Base-by-base conservation (phyloP, 495 filamentous ascomycete genomes). In the Copromyces sp. region DNA sequence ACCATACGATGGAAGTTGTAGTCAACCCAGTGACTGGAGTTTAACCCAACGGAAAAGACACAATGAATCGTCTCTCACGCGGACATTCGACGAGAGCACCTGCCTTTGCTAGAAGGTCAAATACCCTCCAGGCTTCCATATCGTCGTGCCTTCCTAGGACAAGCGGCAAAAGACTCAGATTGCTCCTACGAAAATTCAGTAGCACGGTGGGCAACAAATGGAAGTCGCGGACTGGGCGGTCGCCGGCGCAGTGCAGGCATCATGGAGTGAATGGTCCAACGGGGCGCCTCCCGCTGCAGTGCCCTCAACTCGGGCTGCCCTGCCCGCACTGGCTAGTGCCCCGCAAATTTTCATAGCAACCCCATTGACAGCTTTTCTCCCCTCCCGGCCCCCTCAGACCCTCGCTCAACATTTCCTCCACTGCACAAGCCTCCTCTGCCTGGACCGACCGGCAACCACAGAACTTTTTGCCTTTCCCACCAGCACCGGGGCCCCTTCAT, bases 291-390 rank as follows among this genome's bases (percentile, higher is more conserved):
- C 29, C 53, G 53, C 71, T 38, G 35, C 59, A 69, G 71, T 69
- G 59, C 38, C 38, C 53, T 61, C 53, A 61, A 37, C n/a, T n/a
- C n/a, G n/a, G n/a, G n/a, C 39, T 38, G 39, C 45, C 45, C 24
- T 70, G 17, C 29, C 71, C 77, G 73, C 72, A 76, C 74, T 71
- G 71, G 72, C 72, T 70, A 71, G 53, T 77, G 76, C 75, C 76
- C 75, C 76, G 76, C 78, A 80, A 80, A 76, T 78, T 78, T 78
- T 77, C 73, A 41, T 68, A 35, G 71, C 71, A 71, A 71, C 41
- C 73, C 78, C 75, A 77, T 75, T 74, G 72, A 72, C 69, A 74
- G 76, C 77, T 74, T 77, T 70, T 75, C 73, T 79, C 77, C 78
- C 78, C 78, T 76, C 74, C 76, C 53, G 53, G 53, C 35, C 53